Evolutionary conservation across 306 rosid species (phyloP).

Genomic region (Pachyrhizus erosus): DNA sequence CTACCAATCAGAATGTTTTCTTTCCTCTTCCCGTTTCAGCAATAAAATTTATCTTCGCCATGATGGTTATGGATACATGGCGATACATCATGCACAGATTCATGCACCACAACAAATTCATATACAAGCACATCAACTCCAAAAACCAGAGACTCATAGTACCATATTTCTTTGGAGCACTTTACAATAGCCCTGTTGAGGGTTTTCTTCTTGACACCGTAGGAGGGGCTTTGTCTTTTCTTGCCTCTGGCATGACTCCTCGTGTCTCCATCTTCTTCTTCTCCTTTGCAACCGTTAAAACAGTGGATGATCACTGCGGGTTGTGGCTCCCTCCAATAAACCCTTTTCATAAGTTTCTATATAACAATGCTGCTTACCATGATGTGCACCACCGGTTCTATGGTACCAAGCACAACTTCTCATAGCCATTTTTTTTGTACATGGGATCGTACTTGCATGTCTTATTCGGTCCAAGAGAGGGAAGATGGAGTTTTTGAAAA

Average conservation of each 20-base stretch:
- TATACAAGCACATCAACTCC: not conserved
- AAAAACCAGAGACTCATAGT: not conserved
- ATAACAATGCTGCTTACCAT: conserved; percentile 63
- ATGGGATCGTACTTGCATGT: conserved; percentile 79
- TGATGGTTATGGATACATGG: not conserved
- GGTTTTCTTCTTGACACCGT: not conserved
- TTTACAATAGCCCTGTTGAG: not conserved
- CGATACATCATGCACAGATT: not conserved
- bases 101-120: not conserved
- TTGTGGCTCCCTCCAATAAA: no score
- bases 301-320: not conserved
- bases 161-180: not conserved
- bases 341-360: not conserved
- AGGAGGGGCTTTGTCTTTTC: not conserved
- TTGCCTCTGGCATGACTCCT: not conserved
- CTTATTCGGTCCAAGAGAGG: not conserved
- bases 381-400: conserved; percentile 81
- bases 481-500: not conserved
- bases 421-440: conserved; percentile 41
- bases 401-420: conserved; percentile 68
- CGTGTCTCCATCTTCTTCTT: not conserved
- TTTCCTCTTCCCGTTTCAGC: not conserved
- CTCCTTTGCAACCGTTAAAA: not conserved
- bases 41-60: not conserved
- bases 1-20: not conserved